These are phyloP conservation scores for Neckera pumila DNA, from an alignment of 225 moss, liverwort and hornwort species.

Conservation along the genomic window DNA sequence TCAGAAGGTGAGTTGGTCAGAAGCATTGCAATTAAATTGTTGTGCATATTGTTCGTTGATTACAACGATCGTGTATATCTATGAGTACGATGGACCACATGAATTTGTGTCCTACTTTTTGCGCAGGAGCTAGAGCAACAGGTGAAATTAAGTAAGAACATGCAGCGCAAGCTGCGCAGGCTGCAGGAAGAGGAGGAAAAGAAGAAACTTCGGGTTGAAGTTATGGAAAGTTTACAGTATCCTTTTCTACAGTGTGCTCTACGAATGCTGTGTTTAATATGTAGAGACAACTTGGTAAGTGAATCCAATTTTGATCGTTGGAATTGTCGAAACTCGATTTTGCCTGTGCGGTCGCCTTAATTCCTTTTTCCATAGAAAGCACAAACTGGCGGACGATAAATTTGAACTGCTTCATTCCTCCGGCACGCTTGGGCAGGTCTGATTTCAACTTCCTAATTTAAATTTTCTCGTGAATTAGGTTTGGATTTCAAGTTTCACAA, in stretches of 20 bases:
- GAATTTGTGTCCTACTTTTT: not conserved
- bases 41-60: not conserved
- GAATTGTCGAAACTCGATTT: not conserved
- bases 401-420: conserved; percentile 47
- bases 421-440: conserved; percentile 54
- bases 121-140: conserved; percentile 16
- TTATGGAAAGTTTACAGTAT: conserved; percentile 47
- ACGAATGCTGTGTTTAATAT: not conserved
- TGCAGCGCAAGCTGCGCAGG: conserved; percentile 54
- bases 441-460: not conserved
- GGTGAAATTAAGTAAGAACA: conserved; percentile 33
- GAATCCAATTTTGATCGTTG: not conserved
- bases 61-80: not conserved
- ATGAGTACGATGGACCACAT: not conserved
- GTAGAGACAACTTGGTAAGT: not conserved
- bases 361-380: conserved; percentile 5
- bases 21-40: too few relatives aligned
- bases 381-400: conserved; percentile 48
- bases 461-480: not conserved
- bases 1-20: conserved; percentile 4
- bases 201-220: conserved; percentile 30
- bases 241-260: not conserved
- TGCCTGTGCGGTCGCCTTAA: not conserved
- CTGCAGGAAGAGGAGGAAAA: conserved; percentile 57
- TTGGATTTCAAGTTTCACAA: not conserved